Conservation (phyloP, 108 stramenopile genomes). For the Skeletonema costatum region DNA sequence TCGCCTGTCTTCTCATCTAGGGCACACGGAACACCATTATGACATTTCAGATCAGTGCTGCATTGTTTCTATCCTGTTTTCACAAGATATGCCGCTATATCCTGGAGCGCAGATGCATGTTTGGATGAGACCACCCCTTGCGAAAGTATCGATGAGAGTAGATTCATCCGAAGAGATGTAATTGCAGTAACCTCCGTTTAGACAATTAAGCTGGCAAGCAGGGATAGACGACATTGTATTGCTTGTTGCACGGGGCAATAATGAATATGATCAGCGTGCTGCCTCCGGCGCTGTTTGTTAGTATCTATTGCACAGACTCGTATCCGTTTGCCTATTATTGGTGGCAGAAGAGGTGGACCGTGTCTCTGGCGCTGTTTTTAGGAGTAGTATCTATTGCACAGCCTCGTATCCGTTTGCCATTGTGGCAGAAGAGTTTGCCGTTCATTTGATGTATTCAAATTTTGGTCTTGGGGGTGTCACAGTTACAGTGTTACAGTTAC, state of each 20-base stretch:
- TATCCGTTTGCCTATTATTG: too few relatives aligned
- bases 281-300: not conserved
- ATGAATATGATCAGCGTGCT: not conserved
- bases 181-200: constrained; percentile 62
- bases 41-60: constrained; percentile 27
- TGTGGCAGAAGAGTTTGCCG: too few relatives aligned
- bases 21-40: constrained; percentile 26
- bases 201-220: constrained; percentile 51
- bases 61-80: constrained; percentile 47
- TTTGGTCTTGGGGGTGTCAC: too few relatives aligned
- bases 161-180: constrained; percentile 35
- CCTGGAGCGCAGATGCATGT: constrained; percentile 55
- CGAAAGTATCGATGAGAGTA: constrained; percentile 34
- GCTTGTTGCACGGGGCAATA: not conserved
- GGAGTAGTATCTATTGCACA: too few relatives aligned
- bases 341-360: too few relatives aligned
- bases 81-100: constrained; percentile 53
- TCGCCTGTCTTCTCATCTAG: not conserved
- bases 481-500: too few relatives aligned
- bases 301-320: too few relatives aligned
- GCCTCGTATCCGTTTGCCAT: too few relatives aligned
- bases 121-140: constrained; percentile 52
- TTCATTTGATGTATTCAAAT: too few relatives aligned
- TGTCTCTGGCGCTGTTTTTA: too few relatives aligned
- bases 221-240: not conserved